A percentile compares a stretch with the other conserved stretches of the same genome.
Conservation (phyloP, 805 yeast species). For the Sugiyamaella qingdaonensis region DNA sequence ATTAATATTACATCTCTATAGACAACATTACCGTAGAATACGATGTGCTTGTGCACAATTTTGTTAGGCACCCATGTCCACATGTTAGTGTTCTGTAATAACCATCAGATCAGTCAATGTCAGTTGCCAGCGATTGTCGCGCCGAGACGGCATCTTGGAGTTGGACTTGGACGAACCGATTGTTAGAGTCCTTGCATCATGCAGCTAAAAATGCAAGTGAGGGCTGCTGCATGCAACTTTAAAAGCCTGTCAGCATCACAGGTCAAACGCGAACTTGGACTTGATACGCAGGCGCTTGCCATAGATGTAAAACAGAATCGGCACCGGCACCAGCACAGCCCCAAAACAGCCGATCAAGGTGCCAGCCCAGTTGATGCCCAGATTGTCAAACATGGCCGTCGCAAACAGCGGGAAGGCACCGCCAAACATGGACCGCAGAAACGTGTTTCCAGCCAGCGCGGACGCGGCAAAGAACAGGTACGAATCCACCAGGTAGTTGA, state of each 20-base stretch:
- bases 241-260: not conserved
- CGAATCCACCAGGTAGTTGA: constrained; percentile 70
- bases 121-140: no score
- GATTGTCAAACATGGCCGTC: constrained; percentile 58
- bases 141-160: no score
- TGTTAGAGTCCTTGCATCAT: no score
- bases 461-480: constrained; percentile 74
- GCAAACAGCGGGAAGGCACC: constrained; percentile 75
- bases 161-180: no score
- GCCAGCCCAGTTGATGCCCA: constrained; percentile 82
- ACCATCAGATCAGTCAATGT: no score
- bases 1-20: constrained; percentile 2
- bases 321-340: constrained; percentile 57
- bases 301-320: constrained; percentile 57
- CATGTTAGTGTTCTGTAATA: no score
- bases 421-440: constrained; percentile 65
- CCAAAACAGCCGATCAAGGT: constrained; percentile 62
- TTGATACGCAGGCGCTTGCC: constrained; percentile 54
- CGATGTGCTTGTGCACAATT: no score
- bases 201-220: no score
- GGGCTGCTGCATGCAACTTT: no score
- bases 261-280: constrained; percentile 50
- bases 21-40: not conserved
- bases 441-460: constrained; percentile 70
- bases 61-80: no score